Percentiles rank a stretch among this genome's conserved stretches.
Conservation (phyloP, 495 filamentous ascomycete genomes). For the Aspergillus diversus region DNA sequence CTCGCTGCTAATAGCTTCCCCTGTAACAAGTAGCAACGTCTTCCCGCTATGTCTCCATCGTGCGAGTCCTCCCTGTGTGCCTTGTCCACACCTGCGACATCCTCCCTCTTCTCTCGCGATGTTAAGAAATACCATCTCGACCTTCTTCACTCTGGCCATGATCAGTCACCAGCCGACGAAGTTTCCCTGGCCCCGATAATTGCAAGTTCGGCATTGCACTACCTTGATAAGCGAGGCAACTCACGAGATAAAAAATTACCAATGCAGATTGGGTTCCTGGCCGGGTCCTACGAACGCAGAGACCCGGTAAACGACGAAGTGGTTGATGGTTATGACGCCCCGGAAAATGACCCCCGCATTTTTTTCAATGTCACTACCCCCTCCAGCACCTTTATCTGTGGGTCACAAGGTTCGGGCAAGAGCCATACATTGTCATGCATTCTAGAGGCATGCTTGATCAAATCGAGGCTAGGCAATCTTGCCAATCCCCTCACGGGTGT, state of each 20-base stretch:
- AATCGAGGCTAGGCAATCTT: constrained; percentile 40
- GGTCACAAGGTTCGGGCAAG: constrained; percentile 76
- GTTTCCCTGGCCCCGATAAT: constrained; percentile 16
- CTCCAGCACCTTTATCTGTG: constrained; percentile 75
- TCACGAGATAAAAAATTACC: neutral
- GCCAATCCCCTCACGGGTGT: constrained; percentile 62
- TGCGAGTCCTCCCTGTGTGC: too few relatives aligned
- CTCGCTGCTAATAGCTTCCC: too few relatives aligned
- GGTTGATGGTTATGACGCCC: constrained; percentile 26
- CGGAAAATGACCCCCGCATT: constrained; percentile 51
- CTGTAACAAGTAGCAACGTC: too few relatives aligned
- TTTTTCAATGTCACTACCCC: constrained; percentile 70
- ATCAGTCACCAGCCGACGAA: neutral
- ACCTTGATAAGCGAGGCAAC: neutral
- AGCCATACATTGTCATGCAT: constrained; percentile 73
- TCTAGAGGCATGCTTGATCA: constrained; percentile 63
- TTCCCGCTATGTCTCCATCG: too few relatives aligned
- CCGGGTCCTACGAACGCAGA: neutral
- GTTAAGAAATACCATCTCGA: too few relatives aligned
- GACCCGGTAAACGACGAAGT: neutral
- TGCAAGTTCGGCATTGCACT: constrained; percentile 3
- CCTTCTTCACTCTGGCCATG: too few relatives aligned
- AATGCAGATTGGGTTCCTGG: constrained; percentile 24
- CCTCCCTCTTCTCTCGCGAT: too few relatives aligned
- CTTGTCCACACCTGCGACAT: too few relatives aligned